Evolutionary conservation across 352 stramenopile genomes (phyloP), one percentile per base, ranked within the genome.

Genomic region (Pythium volutum): DNA sequence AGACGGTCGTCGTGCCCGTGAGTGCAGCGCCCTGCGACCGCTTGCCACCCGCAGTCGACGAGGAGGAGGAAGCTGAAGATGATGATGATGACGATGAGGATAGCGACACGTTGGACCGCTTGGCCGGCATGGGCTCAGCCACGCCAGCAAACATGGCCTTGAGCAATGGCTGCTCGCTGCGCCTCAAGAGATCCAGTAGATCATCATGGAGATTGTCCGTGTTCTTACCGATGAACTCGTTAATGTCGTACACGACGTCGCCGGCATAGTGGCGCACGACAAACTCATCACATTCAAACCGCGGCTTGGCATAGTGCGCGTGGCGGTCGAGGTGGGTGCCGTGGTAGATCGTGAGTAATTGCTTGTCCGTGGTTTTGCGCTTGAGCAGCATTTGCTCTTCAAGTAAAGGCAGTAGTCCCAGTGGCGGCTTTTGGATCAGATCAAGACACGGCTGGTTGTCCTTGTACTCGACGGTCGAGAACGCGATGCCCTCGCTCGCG

Each of bases 191-290:
- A 55, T 95, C 84, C 18, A 95, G 63, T 36, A 94, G 62, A 46
- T 96, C 89, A 34, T 94, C 87, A 63, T 95, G 86, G n/a, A 96
- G 62, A 48, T 93, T 93, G 71, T 95, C 87, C 2, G 83, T 96
- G 70, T 94, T 96, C 67, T 96, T 96, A 15, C 77, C 76, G 33
- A 94, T 87, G 49, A 96, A 95, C 31, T 84, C 87, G 46, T 93
- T 75, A 31, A 91, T 87, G 31, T 81, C 80, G 59, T 96, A 95
- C 12, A 74, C 77, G 14, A 93, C 81, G 27, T 93, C 87, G 9
- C 86, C 87, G 3, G 87, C 88, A 39, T 94, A 91, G 62, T 96
- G 84, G 25, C 79, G 85, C 25, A 96, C 84, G 9, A 93, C 82
- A 56, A 96, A 94, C 56, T 95, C 79, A 38, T 95, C 84, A 48